Conservation (phyloP, 2,329 filamentous ascomycete species). For the Ampelomyces quisqualis region DNA sequence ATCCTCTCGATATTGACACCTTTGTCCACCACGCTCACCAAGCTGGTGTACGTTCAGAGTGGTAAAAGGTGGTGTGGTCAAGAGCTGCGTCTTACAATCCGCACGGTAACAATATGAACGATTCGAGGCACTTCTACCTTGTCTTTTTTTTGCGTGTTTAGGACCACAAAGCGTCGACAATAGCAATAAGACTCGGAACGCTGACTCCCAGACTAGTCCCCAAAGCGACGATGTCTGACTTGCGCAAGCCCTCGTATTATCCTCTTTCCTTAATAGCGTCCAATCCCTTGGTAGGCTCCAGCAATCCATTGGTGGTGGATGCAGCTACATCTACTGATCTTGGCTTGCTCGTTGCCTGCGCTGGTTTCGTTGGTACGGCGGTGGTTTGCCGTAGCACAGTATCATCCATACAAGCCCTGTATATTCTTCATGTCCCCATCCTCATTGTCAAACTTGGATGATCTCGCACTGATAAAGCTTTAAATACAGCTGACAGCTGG, state of each 20-base stretch:
- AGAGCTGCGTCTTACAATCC: neutral
- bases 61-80: neutral
- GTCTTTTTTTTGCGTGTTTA: constrained; percentile 3
- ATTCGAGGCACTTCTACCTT: neutral
- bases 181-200: constrained; percentile 5
- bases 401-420: constrained; percentile 6
- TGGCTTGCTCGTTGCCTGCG: neutral
- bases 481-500: constrained; percentile 3
- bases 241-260: constrained; percentile 7
- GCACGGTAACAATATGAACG: neutral
- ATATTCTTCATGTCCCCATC: constrained; percentile 5
- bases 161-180: neutral
- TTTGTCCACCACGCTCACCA: too few relatives aligned
- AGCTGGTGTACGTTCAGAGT: too few relatives aligned
- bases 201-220: constrained; percentile 6
- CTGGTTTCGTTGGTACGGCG: neutral
- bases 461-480: constrained; percentile 2
- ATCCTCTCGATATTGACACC: too few relatives aligned
- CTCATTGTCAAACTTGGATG: neutral
- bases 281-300: too few relatives aligned
- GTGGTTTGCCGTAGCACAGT: constrained; percentile 7
- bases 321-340: too few relatives aligned
- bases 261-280: neutral
- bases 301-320: too few relatives aligned
- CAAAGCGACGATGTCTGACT: constrained; percentile 6